phyloP scores from a whole-genome alignment of 768 basidiomycete species.

The Calvatia gigantea region DNA sequence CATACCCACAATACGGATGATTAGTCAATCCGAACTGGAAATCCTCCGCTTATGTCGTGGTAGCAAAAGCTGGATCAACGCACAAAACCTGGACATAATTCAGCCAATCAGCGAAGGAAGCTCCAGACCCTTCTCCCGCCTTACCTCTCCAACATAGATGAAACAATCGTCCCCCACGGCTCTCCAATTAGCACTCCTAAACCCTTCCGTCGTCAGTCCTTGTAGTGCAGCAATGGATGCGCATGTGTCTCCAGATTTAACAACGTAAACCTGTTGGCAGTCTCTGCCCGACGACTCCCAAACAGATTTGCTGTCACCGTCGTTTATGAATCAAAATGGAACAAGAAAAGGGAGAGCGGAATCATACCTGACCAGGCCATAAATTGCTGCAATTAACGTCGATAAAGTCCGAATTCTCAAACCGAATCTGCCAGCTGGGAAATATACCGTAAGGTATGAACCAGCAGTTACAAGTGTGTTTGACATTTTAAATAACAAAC shows the following conservation, averaged over 20 bases:
- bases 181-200: conserved; percentile 65
- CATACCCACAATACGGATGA: too few species aligned
- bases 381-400: conserved; percentile 57
- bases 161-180: conserved; percentile 47
- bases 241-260: conserved; percentile 50
- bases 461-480: neutral
- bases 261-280: conserved; percentile 47
- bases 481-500: conserved; percentile 17
- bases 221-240: conserved; percentile 33
- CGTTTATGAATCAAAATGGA: neutral
- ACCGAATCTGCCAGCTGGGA: conserved; percentile 54
- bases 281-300: conserved; percentile 54
- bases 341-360: too few species aligned
- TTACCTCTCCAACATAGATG: conserved; percentile 58
- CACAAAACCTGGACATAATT: neutral
- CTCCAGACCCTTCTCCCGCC: neutral
- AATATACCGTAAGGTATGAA: neutral
- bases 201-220: conserved; percentile 39
- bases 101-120: neutral
- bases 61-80: neutral
- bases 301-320: conserved; percentile 41
- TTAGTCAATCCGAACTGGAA: too few species aligned
- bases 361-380: conserved; percentile 39
- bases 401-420: conserved; percentile 45
- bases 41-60: neutral